A percentile compares a stretch with the other conserved stretches of the same genome.
These are phyloP conservation scores for Rhododendron henanense DNA, from an alignment of 148 eudicot genomes.

Conservation along the genomic window DNA sequence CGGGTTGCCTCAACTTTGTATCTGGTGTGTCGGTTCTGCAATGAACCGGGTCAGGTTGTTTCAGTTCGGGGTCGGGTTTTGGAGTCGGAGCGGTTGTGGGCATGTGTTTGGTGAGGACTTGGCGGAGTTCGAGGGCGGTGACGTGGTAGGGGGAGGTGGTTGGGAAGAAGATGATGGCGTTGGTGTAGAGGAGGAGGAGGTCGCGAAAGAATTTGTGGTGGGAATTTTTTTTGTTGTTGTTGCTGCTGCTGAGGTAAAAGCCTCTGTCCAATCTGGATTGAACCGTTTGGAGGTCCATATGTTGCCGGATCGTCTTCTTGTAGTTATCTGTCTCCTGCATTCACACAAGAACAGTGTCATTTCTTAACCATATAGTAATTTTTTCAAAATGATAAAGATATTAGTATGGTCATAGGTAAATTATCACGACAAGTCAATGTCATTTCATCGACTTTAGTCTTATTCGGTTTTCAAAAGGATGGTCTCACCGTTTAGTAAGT, in stretches of 20 bases:
- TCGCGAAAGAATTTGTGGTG: conserved; percentile 46
- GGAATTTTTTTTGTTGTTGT: conserved; percentile 1
- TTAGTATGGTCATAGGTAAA: no score
- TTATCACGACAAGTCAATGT: no score
- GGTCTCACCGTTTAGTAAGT: no score
- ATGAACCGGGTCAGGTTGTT: conserved; percentile 18
- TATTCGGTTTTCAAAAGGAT: no score
- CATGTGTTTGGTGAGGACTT: conserved; percentile 26
- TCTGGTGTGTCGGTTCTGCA: conserved; percentile 18
- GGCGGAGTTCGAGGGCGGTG: conserved; percentile 39
- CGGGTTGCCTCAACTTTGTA: neutral
- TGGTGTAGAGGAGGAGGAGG: conserved; percentile 45
- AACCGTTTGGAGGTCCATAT: conserved; percentile 44
- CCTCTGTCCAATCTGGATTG: conserved; percentile 37
- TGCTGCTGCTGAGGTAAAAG: conserved; percentile 14
- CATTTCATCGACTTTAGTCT: no score
- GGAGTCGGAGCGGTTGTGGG: conserved; percentile 10
- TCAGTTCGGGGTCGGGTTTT: conserved; percentile 23
- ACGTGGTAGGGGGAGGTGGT: conserved; percentile 37
- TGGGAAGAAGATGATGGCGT: conserved; percentile 41
- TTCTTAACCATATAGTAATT: neutral
- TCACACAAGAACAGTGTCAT: neutral
- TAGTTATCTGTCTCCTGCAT: conserved; percentile 45
- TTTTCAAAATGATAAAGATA: neutral
- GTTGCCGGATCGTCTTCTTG: conserved; percentile 34